Evolutionary conservation across 768 basidiomycete species (phyloP), one percentile per base, ranked within the genome.

Genomic region (Pleurotus sapidus): DNA sequence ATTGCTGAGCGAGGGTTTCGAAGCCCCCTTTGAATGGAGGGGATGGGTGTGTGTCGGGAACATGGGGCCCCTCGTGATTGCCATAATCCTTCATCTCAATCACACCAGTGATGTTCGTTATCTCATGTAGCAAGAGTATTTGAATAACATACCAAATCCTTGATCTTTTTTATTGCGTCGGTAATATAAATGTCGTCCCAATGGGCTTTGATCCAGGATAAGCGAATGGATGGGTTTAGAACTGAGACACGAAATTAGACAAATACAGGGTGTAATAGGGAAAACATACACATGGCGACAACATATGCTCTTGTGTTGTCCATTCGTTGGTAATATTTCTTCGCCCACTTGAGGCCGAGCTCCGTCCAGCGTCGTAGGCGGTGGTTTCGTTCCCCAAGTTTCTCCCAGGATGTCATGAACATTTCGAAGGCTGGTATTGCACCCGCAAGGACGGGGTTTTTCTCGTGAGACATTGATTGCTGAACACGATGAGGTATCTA

Each of bases 381-480:
- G n/a, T 51, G 48, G 42, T 47, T 18, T n/a, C 38, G 43, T 14
- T 54, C 20, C 20, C 30, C 39, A 25, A 63, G 39, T 23, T 25
- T 30, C 27, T 63, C 60, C 63, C 63, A 64, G 7, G 25, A 17
- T 3, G 48, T 23, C 56, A 66, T 63, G 37, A 66, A 64, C 34
- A 57, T 48, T 50, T 66, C 64, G 37, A 66, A 62, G 5, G 62
- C 55, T 17, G 63, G 65, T 43, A 66, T 63, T 18, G 59, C 63
- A 46, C 60, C 57, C 5, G 65, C 53, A 7, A 66, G 58, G 17
- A 66, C 50, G 11, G 63, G 65, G 18, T 55, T 64, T 17, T 57
- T 61, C 48, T 66, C 60, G 1, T 48, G 20, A 30, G 61, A 59
- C 60, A 65, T 62, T 4, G 55, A 40, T 11, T 63, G 60, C 57